Evolutionary conservation across 1,284 basidiomycete species (phyloP).

Genomic region (Cutaneotrichosporon sp.): DNA sequence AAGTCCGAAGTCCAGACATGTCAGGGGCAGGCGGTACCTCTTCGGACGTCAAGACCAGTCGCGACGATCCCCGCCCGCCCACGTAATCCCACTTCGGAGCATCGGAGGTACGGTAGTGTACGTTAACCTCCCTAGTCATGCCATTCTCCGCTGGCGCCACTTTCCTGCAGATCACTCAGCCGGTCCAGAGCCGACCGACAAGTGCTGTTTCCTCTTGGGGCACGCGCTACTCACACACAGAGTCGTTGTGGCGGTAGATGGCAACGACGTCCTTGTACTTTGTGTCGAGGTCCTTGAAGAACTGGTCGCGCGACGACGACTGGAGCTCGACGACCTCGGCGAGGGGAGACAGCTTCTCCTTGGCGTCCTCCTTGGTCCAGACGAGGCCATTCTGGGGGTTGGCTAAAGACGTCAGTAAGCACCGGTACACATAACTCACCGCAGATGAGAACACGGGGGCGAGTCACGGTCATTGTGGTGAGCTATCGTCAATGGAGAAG

Average conservation of each 20-base stretch:
- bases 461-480: conserved; percentile 23
- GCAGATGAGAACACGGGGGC: conserved; percentile 47
- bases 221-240: conserved; percentile 23
- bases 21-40: too few relatives aligned
- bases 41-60: too few relatives aligned
- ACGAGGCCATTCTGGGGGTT: conserved; percentile 53
- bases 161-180: too few relatives aligned
- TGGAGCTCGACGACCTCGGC: conserved; percentile 67
- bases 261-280: conserved; percentile 71
- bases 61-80: too few relatives aligned
- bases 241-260: conserved; percentile 62
- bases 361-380: conserved; percentile 72
- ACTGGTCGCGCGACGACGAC: conserved; percentile 61
- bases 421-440: conserved; percentile 28
- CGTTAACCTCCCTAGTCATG: neutral
- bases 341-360: conserved; percentile 60
- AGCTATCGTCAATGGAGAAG: neutral
- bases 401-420: conserved; percentile 13
- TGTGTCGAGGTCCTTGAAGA: conserved; percentile 62
- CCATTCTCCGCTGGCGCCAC: too few relatives aligned
- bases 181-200: too few relatives aligned
- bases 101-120: neutral
- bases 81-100: conserved; percentile 33
- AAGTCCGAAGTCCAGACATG: too few relatives aligned
- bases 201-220: too few relatives aligned